Conservation (phyloP, 371 early-diverging fungal species). For the Dinochytrium kinnereticum region DNA sequence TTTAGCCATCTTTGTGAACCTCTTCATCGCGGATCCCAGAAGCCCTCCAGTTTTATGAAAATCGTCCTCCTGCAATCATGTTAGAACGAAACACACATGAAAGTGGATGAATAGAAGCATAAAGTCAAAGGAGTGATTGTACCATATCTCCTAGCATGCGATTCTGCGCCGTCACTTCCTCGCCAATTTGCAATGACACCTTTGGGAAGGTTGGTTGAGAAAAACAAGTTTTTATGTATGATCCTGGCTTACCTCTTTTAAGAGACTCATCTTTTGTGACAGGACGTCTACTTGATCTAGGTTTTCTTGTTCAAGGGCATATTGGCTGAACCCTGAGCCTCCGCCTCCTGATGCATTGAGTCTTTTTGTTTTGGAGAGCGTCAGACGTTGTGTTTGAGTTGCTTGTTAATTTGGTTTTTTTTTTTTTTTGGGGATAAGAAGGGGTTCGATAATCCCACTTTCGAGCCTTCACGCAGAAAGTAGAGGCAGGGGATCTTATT, state of each 20-base stretch:
- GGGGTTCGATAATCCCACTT: too few species aligned
- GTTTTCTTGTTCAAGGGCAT: slow-evolving; percentile 42
- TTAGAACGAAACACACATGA: not conserved
- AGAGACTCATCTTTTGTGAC: slow-evolving; percentile 34
- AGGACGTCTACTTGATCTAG: slow-evolving; percentile 41
- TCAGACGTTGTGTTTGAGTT: too few species aligned
- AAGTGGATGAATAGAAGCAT: not conserved
- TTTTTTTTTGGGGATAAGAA: too few species aligned
- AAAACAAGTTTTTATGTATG: not conserved
- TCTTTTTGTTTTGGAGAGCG: too few species aligned
- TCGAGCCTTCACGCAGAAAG: not conserved
- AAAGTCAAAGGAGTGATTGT: not conserved
- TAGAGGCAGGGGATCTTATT: not conserved
- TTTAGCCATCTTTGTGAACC: slow-evolving; percentile 53
- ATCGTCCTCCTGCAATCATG: slow-evolving; percentile 44
- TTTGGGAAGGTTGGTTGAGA: slow-evolving; percentile 14
- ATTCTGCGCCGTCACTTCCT: slow-evolving; percentile 60
- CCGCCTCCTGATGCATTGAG: not conserved
- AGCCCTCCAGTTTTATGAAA: slow-evolving; percentile 57
- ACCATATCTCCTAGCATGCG: slow-evolving; percentile 48
- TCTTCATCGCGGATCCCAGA: slow-evolving; percentile 54
- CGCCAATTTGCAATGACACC: slow-evolving; percentile 56
- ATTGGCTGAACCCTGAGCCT: slow-evolving; percentile 19
- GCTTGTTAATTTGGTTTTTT: too few species aligned
- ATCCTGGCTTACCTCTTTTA: slow-evolving; percentile 40